Conservation (phyloP, 176 grass and related monocot species). For the Olyra latifolia region DNA sequence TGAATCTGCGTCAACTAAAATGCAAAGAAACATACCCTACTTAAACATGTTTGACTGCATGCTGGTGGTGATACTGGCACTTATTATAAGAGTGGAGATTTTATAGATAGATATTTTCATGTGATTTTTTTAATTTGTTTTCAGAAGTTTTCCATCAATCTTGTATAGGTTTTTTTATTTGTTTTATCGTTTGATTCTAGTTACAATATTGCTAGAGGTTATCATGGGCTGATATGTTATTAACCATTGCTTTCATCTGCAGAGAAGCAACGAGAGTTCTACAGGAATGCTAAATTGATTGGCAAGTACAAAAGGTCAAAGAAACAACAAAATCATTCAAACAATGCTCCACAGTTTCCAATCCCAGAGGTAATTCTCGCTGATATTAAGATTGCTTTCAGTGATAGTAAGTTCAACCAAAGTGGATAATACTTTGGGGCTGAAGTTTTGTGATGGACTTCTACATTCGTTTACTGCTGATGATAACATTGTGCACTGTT, state of each 20-base stretch:
- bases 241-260: conserved; percentile 9
- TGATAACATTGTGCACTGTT: not conserved
- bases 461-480: not conserved
- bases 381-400: not conserved
- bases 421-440: not conserved
- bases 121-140: not conserved
- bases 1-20: not conserved
- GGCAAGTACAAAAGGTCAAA: conserved; percentile 66
- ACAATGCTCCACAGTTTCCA: conserved; percentile 23
- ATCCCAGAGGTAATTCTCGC: conserved; percentile 47
- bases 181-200: not conserved
- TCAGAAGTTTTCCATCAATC: not conserved
- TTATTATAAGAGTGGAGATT: conserved; percentile 4
- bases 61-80: not conserved
- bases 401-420: not conserved
- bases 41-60: not conserved
- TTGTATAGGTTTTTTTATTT: not conserved
- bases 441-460: not conserved
- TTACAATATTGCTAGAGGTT: not conserved
- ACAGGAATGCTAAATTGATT: conserved; percentile 82
- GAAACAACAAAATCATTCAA: conserved; percentile 53
- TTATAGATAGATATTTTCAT: not conserved
- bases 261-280: conserved; percentile 92
- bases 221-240: not conserved
- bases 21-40: not conserved